These are phyloP conservation scores for Adansonia rubrostipa DNA, from an alignment of 441 rosid genomes.

Conservation along the genomic window DNA sequence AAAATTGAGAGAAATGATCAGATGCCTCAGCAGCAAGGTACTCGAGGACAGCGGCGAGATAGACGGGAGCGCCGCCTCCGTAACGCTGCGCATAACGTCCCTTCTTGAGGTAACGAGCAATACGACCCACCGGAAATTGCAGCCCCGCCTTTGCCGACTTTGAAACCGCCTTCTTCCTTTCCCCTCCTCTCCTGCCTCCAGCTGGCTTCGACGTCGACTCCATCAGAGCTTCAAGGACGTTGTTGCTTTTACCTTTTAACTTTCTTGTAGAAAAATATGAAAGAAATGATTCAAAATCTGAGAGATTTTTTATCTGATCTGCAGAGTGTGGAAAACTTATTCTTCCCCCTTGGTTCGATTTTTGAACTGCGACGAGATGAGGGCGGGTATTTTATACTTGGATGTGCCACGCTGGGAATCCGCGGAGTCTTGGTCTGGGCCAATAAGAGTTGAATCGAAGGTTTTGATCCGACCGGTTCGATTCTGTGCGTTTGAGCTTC, in stretches of 20 bases:
- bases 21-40: constrained; percentile 67
- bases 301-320: background rate
- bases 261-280: constrained; percentile 6
- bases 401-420: constrained; percentile 27
- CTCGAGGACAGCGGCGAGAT: constrained; percentile 57
- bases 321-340: background rate
- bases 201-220: constrained; percentile 39
- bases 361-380: constrained; percentile 18
- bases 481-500: background rate
- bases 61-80: constrained; percentile 51
- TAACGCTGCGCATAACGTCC: constrained; percentile 49
- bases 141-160: constrained; percentile 50
- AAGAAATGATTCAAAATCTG: background rate
- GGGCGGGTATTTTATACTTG: constrained; percentile 26
- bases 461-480: background rate
- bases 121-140: constrained; percentile 56
- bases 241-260: background rate
- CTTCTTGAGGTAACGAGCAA: constrained; percentile 49
- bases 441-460: background rate
- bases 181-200: constrained; percentile 52
- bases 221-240: constrained; percentile 24
- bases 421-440: background rate
- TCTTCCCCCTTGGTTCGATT: background rate
- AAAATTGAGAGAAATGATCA: background rate
- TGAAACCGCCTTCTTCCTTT: constrained; percentile 43